A percentile compares a stretch with the other conserved stretches of the same genome.
phyloP scores from a whole-genome alignment of 257 asterid genomes.

The Marsdenia floribunda region DNA sequence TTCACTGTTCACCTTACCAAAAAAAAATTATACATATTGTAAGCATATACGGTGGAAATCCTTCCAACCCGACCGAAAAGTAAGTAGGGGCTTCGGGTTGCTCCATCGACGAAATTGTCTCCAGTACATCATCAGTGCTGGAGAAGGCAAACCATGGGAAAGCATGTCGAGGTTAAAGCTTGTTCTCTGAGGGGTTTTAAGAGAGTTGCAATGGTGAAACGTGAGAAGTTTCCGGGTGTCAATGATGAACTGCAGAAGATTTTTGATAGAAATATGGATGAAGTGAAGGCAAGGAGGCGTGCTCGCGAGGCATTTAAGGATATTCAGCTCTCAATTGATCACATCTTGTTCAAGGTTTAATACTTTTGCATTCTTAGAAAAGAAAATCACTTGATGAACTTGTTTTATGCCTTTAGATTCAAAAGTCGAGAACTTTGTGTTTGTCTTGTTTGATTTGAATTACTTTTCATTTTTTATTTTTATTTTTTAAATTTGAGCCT shows the following conservation, averaged over 20 bases:
- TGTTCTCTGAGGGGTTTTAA: slow-evolving; percentile 20
- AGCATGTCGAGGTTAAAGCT: too few relatives aligned
- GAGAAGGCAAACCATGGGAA: too few relatives aligned
- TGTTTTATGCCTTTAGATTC: neutral
- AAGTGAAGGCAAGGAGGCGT: slow-evolving; percentile 68
- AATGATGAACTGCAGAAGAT: slow-evolving; percentile 59
- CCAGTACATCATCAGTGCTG: too few relatives aligned
- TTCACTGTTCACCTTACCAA: too few relatives aligned
- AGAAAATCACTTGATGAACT: neutral
- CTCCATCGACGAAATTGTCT: too few relatives aligned
- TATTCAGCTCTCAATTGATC: slow-evolving; percentile 86
- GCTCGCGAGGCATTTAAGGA: slow-evolving; percentile 95
- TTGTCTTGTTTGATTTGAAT: neutral
- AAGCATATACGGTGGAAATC: too few relatives aligned
- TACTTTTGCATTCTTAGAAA: neutral
- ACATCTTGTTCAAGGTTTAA: slow-evolving; percentile 76
- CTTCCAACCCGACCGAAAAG: too few relatives aligned
- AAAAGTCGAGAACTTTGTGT: neutral
- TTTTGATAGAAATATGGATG: slow-evolving; percentile 77
- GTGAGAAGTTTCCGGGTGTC: slow-evolving; percentile 56
- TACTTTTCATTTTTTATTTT: neutral
- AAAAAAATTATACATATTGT: too few relatives aligned
- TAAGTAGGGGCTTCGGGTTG: too few relatives aligned
- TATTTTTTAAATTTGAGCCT: neutral
- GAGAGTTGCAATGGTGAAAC: slow-evolving; percentile 40